Conservation (phyloP, 306 rosid species). For the Arachis hypogaea region DNA sequence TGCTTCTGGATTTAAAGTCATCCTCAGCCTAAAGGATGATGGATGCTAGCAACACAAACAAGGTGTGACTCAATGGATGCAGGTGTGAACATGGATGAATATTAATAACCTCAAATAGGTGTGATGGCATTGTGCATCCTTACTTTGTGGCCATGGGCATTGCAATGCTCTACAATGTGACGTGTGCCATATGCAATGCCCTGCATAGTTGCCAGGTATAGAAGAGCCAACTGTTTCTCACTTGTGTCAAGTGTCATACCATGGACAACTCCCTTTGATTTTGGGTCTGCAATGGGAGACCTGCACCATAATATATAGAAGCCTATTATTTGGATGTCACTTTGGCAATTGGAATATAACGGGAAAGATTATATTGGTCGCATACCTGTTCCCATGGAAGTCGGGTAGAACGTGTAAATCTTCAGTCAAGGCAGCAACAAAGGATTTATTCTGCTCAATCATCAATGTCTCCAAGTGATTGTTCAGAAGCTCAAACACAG, state of each 20-base stretch:
- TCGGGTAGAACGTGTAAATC: constrained; percentile 91
- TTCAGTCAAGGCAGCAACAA: constrained; percentile 82
- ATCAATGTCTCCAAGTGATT: constrained; percentile 67
- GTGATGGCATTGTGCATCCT: constrained; percentile 44
- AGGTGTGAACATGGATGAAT: constrained; percentile 10
- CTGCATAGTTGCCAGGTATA: constrained; percentile 88
- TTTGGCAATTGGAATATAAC: constrained; percentile 27
- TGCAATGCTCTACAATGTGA: constrained; percentile 95
- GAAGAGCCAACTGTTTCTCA: constrained; percentile 78
- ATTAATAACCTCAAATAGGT: constrained; percentile 39
- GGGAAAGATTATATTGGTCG: constrained; percentile 24
- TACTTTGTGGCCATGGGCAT: constrained; percentile 91
- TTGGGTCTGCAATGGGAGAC: constrained; percentile 97
- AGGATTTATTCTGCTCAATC: constrained; percentile 64
- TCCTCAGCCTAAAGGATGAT: constrained; percentile 16
- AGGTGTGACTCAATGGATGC: constrained; percentile 18
- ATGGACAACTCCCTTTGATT: constrained; percentile 80
- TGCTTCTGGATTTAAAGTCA: not conserved
- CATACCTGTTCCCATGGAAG: constrained; percentile 95
- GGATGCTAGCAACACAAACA: constrained; percentile 10
- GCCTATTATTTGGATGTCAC: constrained; percentile 38
- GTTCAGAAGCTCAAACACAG: constrained; percentile 85
- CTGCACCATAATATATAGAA: constrained; percentile 52
- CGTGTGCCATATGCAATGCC: constrained; percentile 97
- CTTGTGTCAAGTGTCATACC: constrained; percentile 93